Conservation (phyloP, 176 grass and related monocot genomes). For the Aegilops speltoides region DNA sequence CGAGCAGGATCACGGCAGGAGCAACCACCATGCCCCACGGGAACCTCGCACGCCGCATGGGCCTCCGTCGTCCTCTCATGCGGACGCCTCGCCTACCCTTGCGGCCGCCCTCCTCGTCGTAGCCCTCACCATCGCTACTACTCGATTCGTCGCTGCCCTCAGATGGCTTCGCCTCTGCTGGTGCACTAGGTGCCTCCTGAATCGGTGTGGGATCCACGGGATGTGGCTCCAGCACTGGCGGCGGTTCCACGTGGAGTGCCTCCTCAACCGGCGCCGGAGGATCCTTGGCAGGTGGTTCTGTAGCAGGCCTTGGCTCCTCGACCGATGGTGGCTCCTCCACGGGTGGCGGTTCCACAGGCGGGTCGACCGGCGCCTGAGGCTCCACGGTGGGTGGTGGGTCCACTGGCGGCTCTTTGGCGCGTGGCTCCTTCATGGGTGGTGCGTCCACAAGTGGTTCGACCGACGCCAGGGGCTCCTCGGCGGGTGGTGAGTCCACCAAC, state of each 20-base stretch:
- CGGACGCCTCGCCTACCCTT: rapidly evolving
- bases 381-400: not conserved
- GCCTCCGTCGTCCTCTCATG: not conserved
- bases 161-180: too few species aligned
- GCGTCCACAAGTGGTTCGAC: not conserved
- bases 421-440: not conserved
- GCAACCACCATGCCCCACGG: slow-evolving; percentile 21
- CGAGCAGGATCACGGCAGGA: slow-evolving; percentile 18
- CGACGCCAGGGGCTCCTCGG: not conserved
- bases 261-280: not conserved
- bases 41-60: not conserved
- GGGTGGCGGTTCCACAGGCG: not conserved
- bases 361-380: not conserved
- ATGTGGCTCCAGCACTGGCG: not conserved
- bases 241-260: not conserved
- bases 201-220: not conserved
- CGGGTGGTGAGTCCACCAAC: not conserved
- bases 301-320: not conserved
- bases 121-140: not conserved
- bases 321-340: not conserved
- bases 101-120: not conserved
- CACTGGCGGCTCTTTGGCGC: too few species aligned
- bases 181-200: not conserved
- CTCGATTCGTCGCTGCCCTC: not conserved
- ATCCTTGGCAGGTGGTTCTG: not conserved